Evolutionary conservation across 192 early-diverging fungal genomes (phyloP), one percentile per base, ranked within the genome.

Genomic region (Linnemannia hyalina): DNA sequence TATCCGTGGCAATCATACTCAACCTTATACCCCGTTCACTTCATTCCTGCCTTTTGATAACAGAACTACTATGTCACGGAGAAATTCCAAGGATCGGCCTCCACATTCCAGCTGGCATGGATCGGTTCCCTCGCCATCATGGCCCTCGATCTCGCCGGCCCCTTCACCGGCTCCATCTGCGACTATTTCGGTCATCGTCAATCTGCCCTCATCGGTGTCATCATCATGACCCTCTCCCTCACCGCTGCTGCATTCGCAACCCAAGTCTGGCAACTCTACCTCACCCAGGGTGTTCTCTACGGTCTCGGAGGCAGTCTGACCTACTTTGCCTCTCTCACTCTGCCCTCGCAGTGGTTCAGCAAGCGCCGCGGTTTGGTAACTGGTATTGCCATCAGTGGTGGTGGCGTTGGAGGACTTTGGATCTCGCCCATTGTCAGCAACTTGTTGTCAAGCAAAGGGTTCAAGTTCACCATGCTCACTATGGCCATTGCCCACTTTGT

Each of bases 301-400:
- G 94, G 94, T 32, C 6, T 93, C 22, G 94, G 94, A 20, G 81
- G 80, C 36, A 90, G 89, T 54, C 74, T 95, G 46, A 89, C 90
- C 15, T 95, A 91, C 63, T 90, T 91, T 20, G 91, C 94, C 7
- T 91, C 91, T 18, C 88, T 93, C 7, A 89, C 91, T 4, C 82
- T 93, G 18, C 93, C 94, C 3, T 89, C 93, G 3, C 91, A 94
- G 71, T 95, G 92, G 92, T 95, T 94, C 76, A 89, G 81, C 32
- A 89, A 82, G 40, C 81, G 85, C 23, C 91, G 94, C 35, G 91
- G 91, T 0, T 73, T 95, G 23, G 94, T 92, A 0, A 94, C 92
- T 22, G 94, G 94, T 36, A 76, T 82, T n/a, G 47, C 76, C n/a
- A 83, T 83, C 71, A 83, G 82, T 71, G 78, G 82, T 29, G 82